Evolutionary conservation across 2,329 filamentous ascomycete genomes (phyloP).

Genomic region (Pseudopithomyces maydicus): DNA sequence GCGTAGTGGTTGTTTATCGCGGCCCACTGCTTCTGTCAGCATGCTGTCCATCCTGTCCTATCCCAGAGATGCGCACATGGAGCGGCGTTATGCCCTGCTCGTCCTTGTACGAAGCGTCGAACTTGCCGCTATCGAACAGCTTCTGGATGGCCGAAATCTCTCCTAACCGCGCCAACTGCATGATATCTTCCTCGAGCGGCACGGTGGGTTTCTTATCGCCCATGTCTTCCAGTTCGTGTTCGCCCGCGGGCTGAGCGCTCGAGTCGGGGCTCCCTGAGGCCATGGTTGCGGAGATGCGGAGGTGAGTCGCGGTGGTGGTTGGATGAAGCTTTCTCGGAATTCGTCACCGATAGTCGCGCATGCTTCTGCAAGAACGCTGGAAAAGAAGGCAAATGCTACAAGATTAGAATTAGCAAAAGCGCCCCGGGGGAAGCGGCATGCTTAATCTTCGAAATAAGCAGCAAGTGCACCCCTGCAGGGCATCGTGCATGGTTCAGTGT

Average conservation of each 20-base stretch:
- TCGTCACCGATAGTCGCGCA: conserved; percentile 2
- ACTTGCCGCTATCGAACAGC: conserved; percentile 82
- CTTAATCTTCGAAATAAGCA: conserved; percentile 9
- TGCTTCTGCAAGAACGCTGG: not conserved
- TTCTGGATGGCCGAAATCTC: conserved; percentile 87
- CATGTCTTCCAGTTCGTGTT: conserved; percentile 45
- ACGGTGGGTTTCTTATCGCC: conserved; percentile 43
- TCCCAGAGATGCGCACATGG: conserved; percentile 66
- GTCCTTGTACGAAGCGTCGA: conserved; percentile 81
- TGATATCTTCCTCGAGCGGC: conserved; percentile 77
- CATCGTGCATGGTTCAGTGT: not conserved
- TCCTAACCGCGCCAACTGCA: conserved; percentile 90
- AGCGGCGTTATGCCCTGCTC: conserved; percentile 93
- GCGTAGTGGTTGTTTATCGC: conserved; percentile 98
- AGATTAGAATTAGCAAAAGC: not conserved
- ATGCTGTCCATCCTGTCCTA: not conserved
- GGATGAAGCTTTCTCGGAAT: not conserved
- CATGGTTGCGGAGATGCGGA: conserved; percentile 32
- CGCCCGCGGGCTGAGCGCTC: conserved; percentile 27
- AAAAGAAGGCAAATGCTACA: conserved; percentile 1
- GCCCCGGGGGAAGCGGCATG: conserved; percentile 3
- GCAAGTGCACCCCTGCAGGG: conserved; percentile 2
- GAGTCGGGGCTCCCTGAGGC: conserved; percentile 25
- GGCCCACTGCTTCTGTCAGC: conserved; percentile 73
- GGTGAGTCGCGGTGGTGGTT: conserved; percentile 2